Base-by-base conservation (phyloP, 2,329 filamentous ascomycete genomes). In the Chrysoporthe cubensis region DNA sequence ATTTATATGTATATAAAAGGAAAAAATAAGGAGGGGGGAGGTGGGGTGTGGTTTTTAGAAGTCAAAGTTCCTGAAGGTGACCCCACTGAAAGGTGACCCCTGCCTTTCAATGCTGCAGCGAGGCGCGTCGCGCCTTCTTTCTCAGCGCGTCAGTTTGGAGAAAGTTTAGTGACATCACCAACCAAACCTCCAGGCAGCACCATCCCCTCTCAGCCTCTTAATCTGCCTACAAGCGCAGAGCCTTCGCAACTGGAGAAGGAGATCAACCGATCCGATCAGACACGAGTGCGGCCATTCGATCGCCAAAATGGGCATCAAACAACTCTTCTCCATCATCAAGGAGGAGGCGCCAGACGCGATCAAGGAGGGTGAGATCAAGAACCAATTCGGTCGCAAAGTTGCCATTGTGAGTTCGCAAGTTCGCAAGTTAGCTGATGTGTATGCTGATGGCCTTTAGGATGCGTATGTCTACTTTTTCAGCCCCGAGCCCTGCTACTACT, bases 291-390 rank as follows among this genome's bases (percentile, higher is more conserved):
- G 43, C 21, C 52, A 14, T 52, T 9, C 44, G 34, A 40, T 61
- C 56, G 74, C 73, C 72, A 82, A 72, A 52, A 89, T 88, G 85
- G 85, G 87, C 79, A 90, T 90, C 74, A 90, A 90, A 84, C 88
- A 92, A 74, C 87, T 96, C 56, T 93, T 90, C 79, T 86, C 88
- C 72, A 90, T 96, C 78, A 93, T 96, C 80, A 91, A 92, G 76
- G 94, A 97, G 77, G 91, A 98, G 82, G 92, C 94, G 72, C 96
- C 96, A n/a, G 92, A 94, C 81, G 91, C 96, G 44, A 88, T 97
- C 85, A 98, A 97, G 81, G 91, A 94, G 76, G 93, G 96, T 69
- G 96, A 99, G 77, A 99, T 99, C 85, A 99, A 99, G 83, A 95
- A 95, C 74, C 96, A 99, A 73, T 99, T 99, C 78, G 96, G 96